These are phyloP conservation scores for Tetraselmis striata DNA, from an alignment of 139 green algal genomes.

Conservation along the genomic window DNA sequence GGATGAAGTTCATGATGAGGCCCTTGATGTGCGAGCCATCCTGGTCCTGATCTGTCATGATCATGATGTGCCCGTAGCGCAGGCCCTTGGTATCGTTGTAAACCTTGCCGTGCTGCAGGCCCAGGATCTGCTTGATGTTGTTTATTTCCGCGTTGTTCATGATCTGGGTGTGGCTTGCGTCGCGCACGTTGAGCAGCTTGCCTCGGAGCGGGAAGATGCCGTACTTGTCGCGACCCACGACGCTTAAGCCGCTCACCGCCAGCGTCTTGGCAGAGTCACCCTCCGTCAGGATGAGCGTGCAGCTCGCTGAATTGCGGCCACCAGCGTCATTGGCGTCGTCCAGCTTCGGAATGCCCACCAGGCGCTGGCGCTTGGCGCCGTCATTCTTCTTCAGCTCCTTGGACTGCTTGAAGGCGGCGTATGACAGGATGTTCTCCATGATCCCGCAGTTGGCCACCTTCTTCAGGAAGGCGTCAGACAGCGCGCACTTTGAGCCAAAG, in stretches of 20 bases:
- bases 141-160: conserved; percentile 94
- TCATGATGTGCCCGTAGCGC: conserved; percentile 98
- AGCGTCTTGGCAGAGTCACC: conserved; percentile 96
- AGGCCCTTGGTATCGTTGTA: conserved; percentile 88
- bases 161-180: conserved; percentile 80
- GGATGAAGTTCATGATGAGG: conserved; percentile 99
- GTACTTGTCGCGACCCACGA: conserved; percentile 92
- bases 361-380: conserved; percentile 74
- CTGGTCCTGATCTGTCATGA: conserved; percentile 99
- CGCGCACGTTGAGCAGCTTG: conserved; percentile 98
- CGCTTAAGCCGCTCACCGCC: conserved; percentile 84
- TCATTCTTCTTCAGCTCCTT: conserved; percentile 97
- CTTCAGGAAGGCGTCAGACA: conserved; percentile 83
- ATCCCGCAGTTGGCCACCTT: conserved; percentile 75
- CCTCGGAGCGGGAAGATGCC: conserved; percentile 96
- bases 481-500: conserved; percentile 93
- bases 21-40: conserved; percentile 99
- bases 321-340: conserved; percentile 97
- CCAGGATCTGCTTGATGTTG: conserved; percentile 99
- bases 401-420: conserved; percentile 85
- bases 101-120: conserved; percentile 91
- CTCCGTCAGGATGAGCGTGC: conserved; percentile 99
- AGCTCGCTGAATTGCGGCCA: conserved; percentile 69
- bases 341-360: conserved; percentile 91
- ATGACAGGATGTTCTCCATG: conserved; percentile 81